Evolutionary conservation across 225 moss, liverwort and hornwort species (phyloP), one percentile per base, ranked within the genome.

Genomic region (Anthoceros angustus): DNA sequence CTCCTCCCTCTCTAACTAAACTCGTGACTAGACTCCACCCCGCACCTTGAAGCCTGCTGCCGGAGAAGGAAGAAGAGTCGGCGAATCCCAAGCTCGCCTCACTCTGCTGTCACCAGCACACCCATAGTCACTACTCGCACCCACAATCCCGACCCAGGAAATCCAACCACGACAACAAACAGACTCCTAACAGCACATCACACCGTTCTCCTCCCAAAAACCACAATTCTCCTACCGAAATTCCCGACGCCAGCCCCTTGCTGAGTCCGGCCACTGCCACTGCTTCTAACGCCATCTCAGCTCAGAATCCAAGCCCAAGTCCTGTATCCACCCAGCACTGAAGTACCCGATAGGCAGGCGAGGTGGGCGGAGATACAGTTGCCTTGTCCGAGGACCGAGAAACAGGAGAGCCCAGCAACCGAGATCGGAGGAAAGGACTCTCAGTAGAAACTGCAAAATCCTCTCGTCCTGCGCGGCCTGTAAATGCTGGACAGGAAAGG

Each of bases 1-100:
- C n/a, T n/a, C n/a, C n/a, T n/a, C 62, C 20, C 16, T 12, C 64
- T 8, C 11, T 26, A 64, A 39, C 64, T 39, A 24, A 61, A 50
- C 55, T 15, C 39, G 23, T 46, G 41, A 50, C 23, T 50, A 42
- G 46, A 42, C 38, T 32, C 12, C 20, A 55, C 24, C 8, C 10
- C 62, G 25, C 39, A 94, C 90, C 94, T 83, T 79, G 86, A 41
- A 88, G 66, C 63, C 82, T 88, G 75, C 77, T 77, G 11, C 88
- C 90, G 41, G 86, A 84, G 63, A 86, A 83, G 64, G 78, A 78
- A 64, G 77, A 45, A 73, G 74, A 80, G 67, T 94, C 93, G 77
- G 76, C 62, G 38, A 83, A 71, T 66, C 76, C 68, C 72, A 88
- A 68, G 12, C 75, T 77, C 63, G 40, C 70, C 64, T 88, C 85